Conservation (phyloP, 2,329 filamentous ascomycete genomes). For the Epichloe elymi region DNA sequence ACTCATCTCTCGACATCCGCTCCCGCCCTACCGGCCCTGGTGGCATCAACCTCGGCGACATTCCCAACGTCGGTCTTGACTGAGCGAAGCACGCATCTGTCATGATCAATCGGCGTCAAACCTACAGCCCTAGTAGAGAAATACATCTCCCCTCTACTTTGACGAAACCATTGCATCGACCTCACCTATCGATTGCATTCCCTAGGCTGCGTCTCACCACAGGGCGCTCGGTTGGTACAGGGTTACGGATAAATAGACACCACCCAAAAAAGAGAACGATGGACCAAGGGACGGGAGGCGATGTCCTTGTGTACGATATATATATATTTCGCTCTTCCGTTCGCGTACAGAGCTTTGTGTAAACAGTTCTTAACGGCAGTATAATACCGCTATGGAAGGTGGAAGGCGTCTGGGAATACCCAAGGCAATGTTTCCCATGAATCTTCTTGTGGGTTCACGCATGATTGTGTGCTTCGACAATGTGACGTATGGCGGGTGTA, state of each 20-base stretch:
- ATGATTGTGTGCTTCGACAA: neutral
- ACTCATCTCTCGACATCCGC: constrained; percentile 56
- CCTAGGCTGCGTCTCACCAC: neutral
- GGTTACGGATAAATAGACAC: neutral
- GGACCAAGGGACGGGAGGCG: neutral
- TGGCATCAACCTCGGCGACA: constrained; percentile 31
- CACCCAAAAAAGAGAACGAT: neutral
- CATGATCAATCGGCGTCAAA: neutral
- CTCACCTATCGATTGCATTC: neutral
- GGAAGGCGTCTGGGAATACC: constrained; percentile 16
- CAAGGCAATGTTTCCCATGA: constrained; percentile 13
- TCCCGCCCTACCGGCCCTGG: constrained; percentile 20
- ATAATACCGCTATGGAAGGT: constrained; percentile 15
- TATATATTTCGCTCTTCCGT: constrained; percentile 20
- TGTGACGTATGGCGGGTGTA: neutral
- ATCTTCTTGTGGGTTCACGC: constrained; percentile 14
- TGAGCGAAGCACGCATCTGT: constrained; percentile 18
- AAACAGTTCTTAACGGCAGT: constrained; percentile 24
- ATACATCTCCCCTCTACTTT: neutral
- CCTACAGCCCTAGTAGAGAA: neutral
- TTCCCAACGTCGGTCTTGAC: constrained; percentile 41
- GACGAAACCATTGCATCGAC: neutral
- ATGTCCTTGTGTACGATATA: constrained; percentile 25
- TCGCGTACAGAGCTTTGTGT: constrained; percentile 28
- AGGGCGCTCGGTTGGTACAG: neutral